Percentiles rank a stretch among this genome's conserved stretches.
These are phyloP conservation scores for Bremia lactucae DNA, from an alignment of 352 stramenopile species.

Conservation along the genomic window DNA sequence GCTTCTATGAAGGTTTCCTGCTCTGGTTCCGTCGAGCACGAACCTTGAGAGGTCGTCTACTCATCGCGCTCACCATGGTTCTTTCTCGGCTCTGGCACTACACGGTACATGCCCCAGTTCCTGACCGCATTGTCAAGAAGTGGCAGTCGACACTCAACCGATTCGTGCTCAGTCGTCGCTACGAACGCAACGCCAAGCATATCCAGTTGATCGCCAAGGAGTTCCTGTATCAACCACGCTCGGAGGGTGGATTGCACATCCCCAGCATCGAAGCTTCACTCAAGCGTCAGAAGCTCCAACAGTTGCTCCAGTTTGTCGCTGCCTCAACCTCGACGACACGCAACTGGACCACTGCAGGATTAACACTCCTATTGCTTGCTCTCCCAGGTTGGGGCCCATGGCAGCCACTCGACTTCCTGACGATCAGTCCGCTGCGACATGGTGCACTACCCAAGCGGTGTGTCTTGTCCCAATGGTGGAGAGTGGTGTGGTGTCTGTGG, in stretches of 20 bases:
- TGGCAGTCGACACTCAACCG: neutral
- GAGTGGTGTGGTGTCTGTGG: no score
- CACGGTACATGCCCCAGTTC: neutral
- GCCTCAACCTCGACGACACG: neutral
- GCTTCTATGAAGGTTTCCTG: neutral
- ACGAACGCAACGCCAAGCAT: neutral
- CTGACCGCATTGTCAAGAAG: neutral
- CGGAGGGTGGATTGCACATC: neutral
- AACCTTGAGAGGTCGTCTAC: neutral
- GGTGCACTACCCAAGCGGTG: no score
- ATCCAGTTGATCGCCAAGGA: neutral
- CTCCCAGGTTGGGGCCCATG: no score
- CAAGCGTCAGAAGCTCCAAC: neutral
- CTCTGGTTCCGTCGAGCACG: neutral
- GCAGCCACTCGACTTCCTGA: no score
- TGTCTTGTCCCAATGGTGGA: no score
- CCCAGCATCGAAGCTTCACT: neutral
- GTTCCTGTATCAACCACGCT: neutral
- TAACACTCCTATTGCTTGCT: no score
- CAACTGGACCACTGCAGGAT: no score
- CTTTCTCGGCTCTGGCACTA: neutral
- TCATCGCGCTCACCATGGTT: neutral
- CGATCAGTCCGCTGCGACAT: no score
- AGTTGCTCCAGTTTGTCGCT: neutral
- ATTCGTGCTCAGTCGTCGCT: neutral